phyloP scores from a whole-genome alignment of 208 protist genomes.

The Wallacemonas rigidus region DNA sequence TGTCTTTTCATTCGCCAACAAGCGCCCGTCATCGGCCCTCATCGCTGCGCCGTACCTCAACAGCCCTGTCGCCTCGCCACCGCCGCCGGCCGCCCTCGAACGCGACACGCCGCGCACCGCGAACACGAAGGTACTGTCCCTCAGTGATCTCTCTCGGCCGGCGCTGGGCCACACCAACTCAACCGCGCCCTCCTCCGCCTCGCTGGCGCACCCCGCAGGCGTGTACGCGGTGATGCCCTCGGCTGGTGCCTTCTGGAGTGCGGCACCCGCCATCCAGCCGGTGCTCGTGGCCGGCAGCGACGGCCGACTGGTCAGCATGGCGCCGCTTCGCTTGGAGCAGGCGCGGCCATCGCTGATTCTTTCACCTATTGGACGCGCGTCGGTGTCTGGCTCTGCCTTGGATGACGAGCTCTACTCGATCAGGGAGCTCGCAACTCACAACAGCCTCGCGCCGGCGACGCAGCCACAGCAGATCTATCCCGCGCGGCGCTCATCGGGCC shows the following conservation, averaged over 20 bases:
- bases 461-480: neutral
- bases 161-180: neutral
- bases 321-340: slow-evolving; percentile 9
- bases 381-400: neutral
- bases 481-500: neutral
- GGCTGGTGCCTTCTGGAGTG: slow-evolving; percentile 14
- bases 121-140: neutral
- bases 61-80: slow-evolving; percentile 17
- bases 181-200: slow-evolving; percentile 11
- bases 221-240: slow-evolving; percentile 19
- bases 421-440: neutral
- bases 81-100: neutral
- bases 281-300: slow-evolving; percentile 13
- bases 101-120: neutral
- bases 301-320: slow-evolving; percentile 12
- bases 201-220: neutral
- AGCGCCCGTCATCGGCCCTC: slow-evolving; percentile 5
- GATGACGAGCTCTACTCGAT: slow-evolving; percentile 23
- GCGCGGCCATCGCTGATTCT: slow-evolving; percentile 4
- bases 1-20: slow-evolving; percentile 17
- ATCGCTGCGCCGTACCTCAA: slow-evolving; percentile 18
- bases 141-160: slow-evolving; percentile 7
- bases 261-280: slow-evolving; percentile 9
- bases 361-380: neutral
- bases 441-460: no score